Evolutionary conservation across 2,329 filamentous ascomycete genomes (phyloP).

Genomic region (Parasarocladium wereldwijsianum): DNA sequence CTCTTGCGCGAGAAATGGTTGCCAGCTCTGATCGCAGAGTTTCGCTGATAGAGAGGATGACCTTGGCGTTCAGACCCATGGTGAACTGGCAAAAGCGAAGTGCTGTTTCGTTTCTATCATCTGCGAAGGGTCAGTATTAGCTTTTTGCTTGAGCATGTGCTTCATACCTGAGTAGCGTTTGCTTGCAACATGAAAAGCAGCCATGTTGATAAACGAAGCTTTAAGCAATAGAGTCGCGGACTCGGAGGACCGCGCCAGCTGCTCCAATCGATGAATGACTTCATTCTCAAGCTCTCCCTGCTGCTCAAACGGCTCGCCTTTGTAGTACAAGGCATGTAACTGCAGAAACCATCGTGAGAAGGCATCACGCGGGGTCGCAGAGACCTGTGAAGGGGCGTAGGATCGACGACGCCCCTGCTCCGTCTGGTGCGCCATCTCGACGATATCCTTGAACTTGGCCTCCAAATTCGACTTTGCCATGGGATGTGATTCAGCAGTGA

Average conservation of each 20-base stretch:
- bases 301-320: slow-evolving; percentile 54
- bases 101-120: slow-evolving; percentile 28
- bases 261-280: slow-evolving; percentile 62
- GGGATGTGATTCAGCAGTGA: slow-evolving; percentile 59
- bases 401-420: slow-evolving; percentile 5
- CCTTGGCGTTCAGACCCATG: slow-evolving; percentile 64
- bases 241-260: slow-evolving; percentile 55
- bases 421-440: slow-evolving; percentile 20
- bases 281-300: slow-evolving; percentile 76
- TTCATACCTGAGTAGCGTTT: slow-evolving; percentile 19
- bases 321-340: slow-evolving; percentile 73
- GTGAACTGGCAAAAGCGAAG: slow-evolving; percentile 47
- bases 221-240: slow-evolving; percentile 56
- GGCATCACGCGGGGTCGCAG: slow-evolving; percentile 43
- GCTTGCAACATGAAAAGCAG: slow-evolving; percentile 59
- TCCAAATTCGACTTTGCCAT: slow-evolving; percentile 64
- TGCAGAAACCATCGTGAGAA: slow-evolving; percentile 72
- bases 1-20: background rate
- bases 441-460: slow-evolving; percentile 54
- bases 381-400: slow-evolving; percentile 16
- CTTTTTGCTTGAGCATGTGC: background rate
- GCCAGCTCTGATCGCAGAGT: slow-evolving; percentile 54
- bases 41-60: slow-evolving; percentile 57
- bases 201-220: slow-evolving; percentile 74
- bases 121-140: slow-evolving; percentile 13